Evolutionary conservation across 2,329 filamentous ascomycete species (phyloP).

Genomic region (Trichocomaceae sp.): DNA sequence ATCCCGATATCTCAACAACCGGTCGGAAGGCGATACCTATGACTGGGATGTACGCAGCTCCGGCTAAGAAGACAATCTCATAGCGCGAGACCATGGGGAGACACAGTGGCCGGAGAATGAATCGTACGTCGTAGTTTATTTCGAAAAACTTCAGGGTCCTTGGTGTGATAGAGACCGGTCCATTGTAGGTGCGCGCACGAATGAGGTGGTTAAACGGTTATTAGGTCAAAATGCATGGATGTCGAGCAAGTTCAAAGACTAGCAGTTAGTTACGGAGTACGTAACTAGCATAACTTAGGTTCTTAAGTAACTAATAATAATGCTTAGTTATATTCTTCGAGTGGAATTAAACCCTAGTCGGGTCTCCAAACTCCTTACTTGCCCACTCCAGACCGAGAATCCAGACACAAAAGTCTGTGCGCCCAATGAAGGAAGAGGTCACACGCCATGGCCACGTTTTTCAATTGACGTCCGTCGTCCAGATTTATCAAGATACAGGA

Average conservation of each 20-base stretch:
- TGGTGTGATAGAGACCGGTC: not conserved
- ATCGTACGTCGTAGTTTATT: not conserved
- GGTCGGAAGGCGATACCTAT: not conserved
- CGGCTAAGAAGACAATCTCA: not conserved
- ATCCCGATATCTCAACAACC: not conserved
- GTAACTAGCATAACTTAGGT: no score
- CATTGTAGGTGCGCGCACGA: not conserved
- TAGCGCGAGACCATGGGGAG: not conserved
- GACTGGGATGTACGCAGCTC: not conserved
- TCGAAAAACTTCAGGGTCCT: not conserved
- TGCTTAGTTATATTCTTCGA: no score
- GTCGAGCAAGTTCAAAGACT: no score
- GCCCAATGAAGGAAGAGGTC: not conserved
- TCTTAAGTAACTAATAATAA: no score
- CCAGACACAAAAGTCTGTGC: no score
- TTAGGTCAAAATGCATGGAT: not conserved
- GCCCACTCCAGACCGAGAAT: no score
- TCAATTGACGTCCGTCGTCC: not conserved
- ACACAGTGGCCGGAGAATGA: not conserved
- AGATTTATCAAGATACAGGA: not conserved
- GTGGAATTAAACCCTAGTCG: no score
- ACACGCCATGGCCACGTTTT: not conserved
- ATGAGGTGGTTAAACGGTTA: not conserved
- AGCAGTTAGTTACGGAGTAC: no score
- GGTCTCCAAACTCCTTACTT: no score